A percentile compares a stretch with the other conserved stretches of the same genome.
These are phyloP conservation scores for Epichloe sylvatica DNA, from an alignment of 2,329 filamentous ascomycete species.

Conservation along the genomic window DNA sequence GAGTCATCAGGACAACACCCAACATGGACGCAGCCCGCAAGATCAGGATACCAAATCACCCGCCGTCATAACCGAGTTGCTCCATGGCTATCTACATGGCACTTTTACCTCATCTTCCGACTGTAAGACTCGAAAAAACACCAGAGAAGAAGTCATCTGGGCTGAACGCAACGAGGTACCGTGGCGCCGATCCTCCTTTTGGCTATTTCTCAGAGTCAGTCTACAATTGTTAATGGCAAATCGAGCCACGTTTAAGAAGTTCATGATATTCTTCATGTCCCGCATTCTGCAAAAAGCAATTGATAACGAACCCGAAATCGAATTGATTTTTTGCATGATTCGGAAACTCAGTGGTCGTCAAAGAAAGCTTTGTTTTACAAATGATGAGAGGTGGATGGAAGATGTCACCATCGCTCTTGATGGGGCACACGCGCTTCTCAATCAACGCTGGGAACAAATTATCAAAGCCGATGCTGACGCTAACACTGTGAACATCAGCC, in stretches of 20 bases:
- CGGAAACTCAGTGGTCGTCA: too few species aligned
- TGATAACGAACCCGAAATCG: too few species aligned
- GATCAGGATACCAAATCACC: slow-evolving; percentile 26
- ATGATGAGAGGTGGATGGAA: too few species aligned
- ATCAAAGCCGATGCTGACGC: too few species aligned
- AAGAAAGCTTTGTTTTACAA: too few species aligned
- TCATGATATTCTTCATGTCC: slow-evolving; percentile 33
- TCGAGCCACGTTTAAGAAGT: slow-evolving; percentile 32
- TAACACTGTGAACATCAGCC: too few species aligned
- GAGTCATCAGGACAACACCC: too few species aligned
- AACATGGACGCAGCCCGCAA: neutral
- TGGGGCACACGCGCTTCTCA: too few species aligned
- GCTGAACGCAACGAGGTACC: neutral
- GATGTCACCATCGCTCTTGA: too few species aligned
- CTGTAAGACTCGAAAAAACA: slow-evolving; percentile 25
- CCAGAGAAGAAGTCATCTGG: slow-evolving; percentile 30
- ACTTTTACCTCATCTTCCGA: slow-evolving; percentile 7
- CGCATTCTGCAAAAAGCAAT: slow-evolving; percentile 9
- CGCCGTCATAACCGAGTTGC: slow-evolving; percentile 34
- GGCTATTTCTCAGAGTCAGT: slow-evolving; percentile 7
- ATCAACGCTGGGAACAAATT: too few species aligned
- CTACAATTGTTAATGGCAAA: slow-evolving; percentile 1
- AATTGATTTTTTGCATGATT: too few species aligned
- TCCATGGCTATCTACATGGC: slow-evolving; percentile 22
- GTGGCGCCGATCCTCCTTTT: slow-evolving; percentile 4